A percentile compares a stretch with the other conserved stretches of the same genome.
phyloP scores from a whole-genome alignment of 345 rosid species.

The Gossypium rotundifolium region DNA sequence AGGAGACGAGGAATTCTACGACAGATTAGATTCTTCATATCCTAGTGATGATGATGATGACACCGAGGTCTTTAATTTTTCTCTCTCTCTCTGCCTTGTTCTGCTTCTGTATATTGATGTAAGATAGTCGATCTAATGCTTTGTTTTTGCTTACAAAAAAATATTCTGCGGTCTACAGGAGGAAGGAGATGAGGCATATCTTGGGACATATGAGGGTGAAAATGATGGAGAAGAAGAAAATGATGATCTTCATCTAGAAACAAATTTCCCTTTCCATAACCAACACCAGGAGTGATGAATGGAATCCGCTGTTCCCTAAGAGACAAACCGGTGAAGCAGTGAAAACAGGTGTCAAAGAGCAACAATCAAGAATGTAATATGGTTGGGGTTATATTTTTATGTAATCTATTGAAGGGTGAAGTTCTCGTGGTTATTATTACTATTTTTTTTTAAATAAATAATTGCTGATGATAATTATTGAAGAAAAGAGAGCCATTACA shows the following conservation, averaged over 20 bases:
- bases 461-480: too few species aligned
- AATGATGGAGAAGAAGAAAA: constrained; percentile 27
- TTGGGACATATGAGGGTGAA: constrained; percentile 24
- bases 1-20: constrained; percentile 54
- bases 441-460: too few species aligned
- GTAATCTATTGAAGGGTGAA: too few species aligned
- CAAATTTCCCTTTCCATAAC: constrained; percentile 18
- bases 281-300: constrained; percentile 17
- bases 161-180: constrained; percentile 21
- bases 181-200: constrained; percentile 39
- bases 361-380: not conserved
- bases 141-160: not conserved
- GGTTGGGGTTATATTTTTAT: too few species aligned
- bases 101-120: not conserved
- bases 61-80: not conserved
- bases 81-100: not conserved
- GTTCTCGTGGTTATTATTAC: too few species aligned
- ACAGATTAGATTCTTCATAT: constrained; percentile 62
- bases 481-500: too few species aligned
- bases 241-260: constrained; percentile 17
- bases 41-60: constrained; percentile 58
- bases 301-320: constrained; percentile 11
- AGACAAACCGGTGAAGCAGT: not conserved
- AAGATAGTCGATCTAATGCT: not conserved
- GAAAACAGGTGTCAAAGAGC: not conserved